Evolutionary conservation across 345 rosid genomes (phyloP).

Genomic region (Arabis alpina): DNA sequence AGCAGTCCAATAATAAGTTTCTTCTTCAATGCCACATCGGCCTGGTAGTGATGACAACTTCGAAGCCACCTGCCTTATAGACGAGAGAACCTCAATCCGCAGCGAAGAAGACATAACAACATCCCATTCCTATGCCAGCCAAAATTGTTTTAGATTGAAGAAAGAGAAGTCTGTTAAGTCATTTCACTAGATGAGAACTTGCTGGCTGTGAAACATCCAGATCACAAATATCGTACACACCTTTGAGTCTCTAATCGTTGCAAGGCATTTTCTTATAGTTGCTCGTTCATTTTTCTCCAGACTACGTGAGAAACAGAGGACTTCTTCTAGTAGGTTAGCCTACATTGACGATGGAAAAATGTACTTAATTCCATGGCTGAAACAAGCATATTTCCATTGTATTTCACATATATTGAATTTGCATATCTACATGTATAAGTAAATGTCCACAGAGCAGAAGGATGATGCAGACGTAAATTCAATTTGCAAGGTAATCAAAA

Average conservation of each 20-base stretch:
- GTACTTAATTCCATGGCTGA: conserved; percentile 14
- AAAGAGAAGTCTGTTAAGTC: conserved; percentile 18
- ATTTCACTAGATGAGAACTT: conserved; percentile 18
- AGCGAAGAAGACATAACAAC: conserved; percentile 68
- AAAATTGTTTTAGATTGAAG: conserved; percentile 25
- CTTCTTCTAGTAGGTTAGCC: conserved; percentile 87
- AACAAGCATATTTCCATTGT: conserved; percentile 15
- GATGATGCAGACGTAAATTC: conserved; percentile 9
- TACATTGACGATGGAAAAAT: conserved; percentile 37
- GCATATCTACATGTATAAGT: conserved; percentile 17
- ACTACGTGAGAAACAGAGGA: conserved; percentile 58
- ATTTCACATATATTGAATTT: conserved; percentile 14
- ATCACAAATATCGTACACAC: conserved; percentile 46
- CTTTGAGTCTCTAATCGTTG: conserved; percentile 76
- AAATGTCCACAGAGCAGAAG: conserved; percentile 9
- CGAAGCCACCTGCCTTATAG: conserved; percentile 64
- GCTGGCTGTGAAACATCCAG: conserved; percentile 33
- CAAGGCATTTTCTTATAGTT: conserved; percentile 61
- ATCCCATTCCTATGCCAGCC: conserved; percentile 76
- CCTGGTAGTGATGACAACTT: conserved; percentile 69
- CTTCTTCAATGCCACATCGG: conserved; percentile 64
- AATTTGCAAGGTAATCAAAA: conserved; percentile 13
- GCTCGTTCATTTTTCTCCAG: conserved; percentile 53
- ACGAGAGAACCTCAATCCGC: conserved; percentile 74
- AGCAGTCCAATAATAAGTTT: conserved; percentile 82